Evolutionary conservation across 1,284 basidiomycete species (phyloP).

Genomic region (Apiotrichum domesticum): DNA sequence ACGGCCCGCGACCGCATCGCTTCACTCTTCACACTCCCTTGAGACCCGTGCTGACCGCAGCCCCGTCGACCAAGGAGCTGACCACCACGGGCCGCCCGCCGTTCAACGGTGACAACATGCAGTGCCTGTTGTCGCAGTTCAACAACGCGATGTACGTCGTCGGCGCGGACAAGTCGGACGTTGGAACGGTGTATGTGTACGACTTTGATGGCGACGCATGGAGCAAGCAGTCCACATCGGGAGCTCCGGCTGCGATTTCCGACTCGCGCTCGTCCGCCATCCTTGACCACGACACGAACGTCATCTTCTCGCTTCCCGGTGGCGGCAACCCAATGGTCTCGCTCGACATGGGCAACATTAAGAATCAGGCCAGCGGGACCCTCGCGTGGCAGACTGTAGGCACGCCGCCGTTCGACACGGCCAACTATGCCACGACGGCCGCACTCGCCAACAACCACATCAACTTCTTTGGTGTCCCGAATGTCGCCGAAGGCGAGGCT

Average conservation of each 20-base stretch:
- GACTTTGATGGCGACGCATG: constrained; percentile 41
- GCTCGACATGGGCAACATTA: constrained; percentile 60
- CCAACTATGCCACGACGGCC: constrained; percentile 31
- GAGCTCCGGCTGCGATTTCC: constrained; percentile 30
- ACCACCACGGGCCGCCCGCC: constrained; percentile 42
- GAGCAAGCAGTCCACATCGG: constrained; percentile 44
- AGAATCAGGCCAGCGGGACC: constrained; percentile 55
- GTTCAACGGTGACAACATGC: constrained; percentile 44
- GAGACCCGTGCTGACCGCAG: constrained; percentile 15
- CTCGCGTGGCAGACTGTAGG: constrained; percentile 60
- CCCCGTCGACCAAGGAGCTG: constrained; percentile 29
- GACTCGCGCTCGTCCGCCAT: constrained; percentile 51
- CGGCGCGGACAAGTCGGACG: constrained; percentile 62
- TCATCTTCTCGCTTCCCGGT: constrained; percentile 54
- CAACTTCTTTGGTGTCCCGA: constrained; percentile 67
- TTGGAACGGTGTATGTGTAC: constrained; percentile 50
- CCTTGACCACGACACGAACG: constrained; percentile 83
- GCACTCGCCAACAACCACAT: constrained; percentile 45
- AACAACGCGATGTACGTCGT: constrained; percentile 64
- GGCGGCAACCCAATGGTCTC: constrained; percentile 49
- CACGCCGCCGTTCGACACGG: constrained; percentile 48
- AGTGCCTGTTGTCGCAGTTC: constrained; percentile 45
- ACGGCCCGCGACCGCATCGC: no score
- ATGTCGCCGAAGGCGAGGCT: constrained; percentile 59
- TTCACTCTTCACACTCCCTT: no score